Evolutionary conservation across 805 yeast species (phyloP).

Genomic region (Komagataella mondaviorum): DNA sequence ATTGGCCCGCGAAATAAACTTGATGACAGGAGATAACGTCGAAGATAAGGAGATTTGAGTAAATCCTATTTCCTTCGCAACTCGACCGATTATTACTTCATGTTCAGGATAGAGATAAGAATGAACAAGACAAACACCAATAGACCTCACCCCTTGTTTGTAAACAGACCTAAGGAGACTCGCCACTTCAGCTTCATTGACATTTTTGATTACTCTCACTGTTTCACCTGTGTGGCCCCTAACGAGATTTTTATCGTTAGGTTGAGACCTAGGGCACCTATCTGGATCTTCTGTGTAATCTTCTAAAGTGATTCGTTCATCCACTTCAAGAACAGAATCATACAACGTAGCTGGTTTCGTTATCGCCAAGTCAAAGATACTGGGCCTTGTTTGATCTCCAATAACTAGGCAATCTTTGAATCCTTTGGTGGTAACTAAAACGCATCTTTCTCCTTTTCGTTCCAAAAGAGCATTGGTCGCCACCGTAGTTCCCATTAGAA

Average conservation of each 20-base stretch:
- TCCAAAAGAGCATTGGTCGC: conserved; percentile 93
- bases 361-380: conserved; percentile 74
- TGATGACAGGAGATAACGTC: conserved; percentile 67
- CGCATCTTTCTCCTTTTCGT: conserved; percentile 83
- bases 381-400: conserved; percentile 88
- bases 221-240: conserved; percentile 59
- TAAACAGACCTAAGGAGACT: conserved; percentile 28
- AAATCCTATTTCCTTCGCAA: conserved; percentile 55
- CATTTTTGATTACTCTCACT: conserved; percentile 39
- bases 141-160: conserved; percentile 46
- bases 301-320: conserved; percentile 81
- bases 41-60: conserved; percentile 54
- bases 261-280: conserved; percentile 10
- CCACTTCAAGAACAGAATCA: conserved; percentile 67
- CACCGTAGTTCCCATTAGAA: conserved; percentile 89
- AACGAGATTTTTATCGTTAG: conserved; percentile 23
- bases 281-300: conserved; percentile 67
- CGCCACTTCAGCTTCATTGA: conserved; percentile 30
- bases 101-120: conserved; percentile 64
- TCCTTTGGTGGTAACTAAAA: conserved; percentile 78
- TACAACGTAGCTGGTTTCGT: conserved; percentile 60
- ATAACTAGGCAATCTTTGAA: conserved; percentile 71
- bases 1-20: conserved; percentile 60
- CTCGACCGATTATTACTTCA: conserved; percentile 23
- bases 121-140: conserved; percentile 64